These are phyloP conservation scores for Liriodendron chinense DNA, from an alignment of 164 flowering plant genomes.

Conservation along the genomic window DNA sequence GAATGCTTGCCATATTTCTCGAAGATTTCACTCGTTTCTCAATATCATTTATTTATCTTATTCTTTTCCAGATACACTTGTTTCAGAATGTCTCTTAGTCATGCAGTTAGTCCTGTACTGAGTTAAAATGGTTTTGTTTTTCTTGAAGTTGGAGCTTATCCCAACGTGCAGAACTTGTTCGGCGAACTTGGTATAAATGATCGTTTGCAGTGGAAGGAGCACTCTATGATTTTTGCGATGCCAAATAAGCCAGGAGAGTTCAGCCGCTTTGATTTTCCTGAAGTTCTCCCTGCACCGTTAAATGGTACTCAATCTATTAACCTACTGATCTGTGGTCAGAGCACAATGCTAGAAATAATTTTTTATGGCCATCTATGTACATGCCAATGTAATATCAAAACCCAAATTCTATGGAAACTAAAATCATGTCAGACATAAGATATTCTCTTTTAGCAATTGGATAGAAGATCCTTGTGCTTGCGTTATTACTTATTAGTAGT, in stretches of 20 bases:
- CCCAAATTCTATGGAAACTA: too few species aligned
- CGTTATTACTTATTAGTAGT: too few species aligned
- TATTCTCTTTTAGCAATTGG: too few species aligned
- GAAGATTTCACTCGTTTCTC: background rate
- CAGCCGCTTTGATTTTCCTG: slow-evolving; percentile 96
- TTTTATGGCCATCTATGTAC: too few species aligned
- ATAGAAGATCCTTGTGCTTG: too few species aligned
- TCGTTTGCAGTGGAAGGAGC: slow-evolving; percentile 98
- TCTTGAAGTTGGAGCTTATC: slow-evolving; percentile 93
- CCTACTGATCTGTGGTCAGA: too few species aligned
- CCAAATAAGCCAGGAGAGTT: slow-evolving; percentile 95
- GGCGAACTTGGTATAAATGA: slow-evolving; percentile 95
- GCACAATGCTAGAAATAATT: too few species aligned
- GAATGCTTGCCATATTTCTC: background rate
- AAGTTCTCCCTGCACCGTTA: slow-evolving; percentile 80
- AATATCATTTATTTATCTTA: background rate
- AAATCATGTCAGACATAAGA: too few species aligned
- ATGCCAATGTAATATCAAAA: too few species aligned
- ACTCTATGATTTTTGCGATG: slow-evolving; percentile 99
- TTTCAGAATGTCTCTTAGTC: too few species aligned
- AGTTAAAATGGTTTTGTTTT: too few species aligned
- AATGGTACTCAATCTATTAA: slow-evolving; percentile 61
- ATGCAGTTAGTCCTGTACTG: too few species aligned
- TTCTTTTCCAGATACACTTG: background rate
- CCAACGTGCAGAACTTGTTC: slow-evolving; percentile 90